phyloP scores from a whole-genome alignment of 192 early-diverging fungal species.

The Backusella morwellensis region DNA sequence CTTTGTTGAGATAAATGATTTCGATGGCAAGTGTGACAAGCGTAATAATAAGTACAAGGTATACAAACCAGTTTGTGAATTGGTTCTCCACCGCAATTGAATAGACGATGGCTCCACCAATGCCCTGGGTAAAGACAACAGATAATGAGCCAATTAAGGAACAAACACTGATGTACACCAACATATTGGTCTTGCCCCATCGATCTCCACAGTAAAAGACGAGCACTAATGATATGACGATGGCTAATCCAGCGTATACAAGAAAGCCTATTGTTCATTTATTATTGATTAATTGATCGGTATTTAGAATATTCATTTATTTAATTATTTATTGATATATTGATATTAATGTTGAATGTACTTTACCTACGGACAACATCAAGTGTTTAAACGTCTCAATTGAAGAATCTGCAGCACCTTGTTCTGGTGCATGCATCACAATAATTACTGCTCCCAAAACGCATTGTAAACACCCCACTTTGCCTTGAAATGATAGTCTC shows the following conservation, averaged over 20 bases:
- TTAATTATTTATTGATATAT: background rate
- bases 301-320: slow-evolving; percentile 4
- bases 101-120: slow-evolving; percentile 84
- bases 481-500: slow-evolving; percentile 74
- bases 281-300: background rate
- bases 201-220: slow-evolving; percentile 73
- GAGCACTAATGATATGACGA: slow-evolving; percentile 59
- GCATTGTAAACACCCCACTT: slow-evolving; percentile 86
- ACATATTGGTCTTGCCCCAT: slow-evolving; percentile 76
- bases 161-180: slow-evolving; percentile 90
- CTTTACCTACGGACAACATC: slow-evolving; percentile 22
- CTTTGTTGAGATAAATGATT: slow-evolving; percentile 97
- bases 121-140: slow-evolving; percentile 84
- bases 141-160: slow-evolving; percentile 89
- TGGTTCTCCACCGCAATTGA: slow-evolving; percentile 85
- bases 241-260: slow-evolving; percentile 64
- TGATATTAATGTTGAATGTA: background rate
- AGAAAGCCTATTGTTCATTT: slow-evolving; percentile 55
- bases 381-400: slow-evolving; percentile 74
- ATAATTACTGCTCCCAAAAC: slow-evolving; percentile 83
- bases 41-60: slow-evolving; percentile 75
- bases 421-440: slow-evolving; percentile 82
- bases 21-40: slow-evolving; percentile 80
- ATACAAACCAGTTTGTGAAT: slow-evolving; percentile 80
- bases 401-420: slow-evolving; percentile 62